Percentiles rank a stretch among this genome's conserved stretches.
Conservation (phyloP, 441 rosid species). For the Erodium moschatum region DNA sequence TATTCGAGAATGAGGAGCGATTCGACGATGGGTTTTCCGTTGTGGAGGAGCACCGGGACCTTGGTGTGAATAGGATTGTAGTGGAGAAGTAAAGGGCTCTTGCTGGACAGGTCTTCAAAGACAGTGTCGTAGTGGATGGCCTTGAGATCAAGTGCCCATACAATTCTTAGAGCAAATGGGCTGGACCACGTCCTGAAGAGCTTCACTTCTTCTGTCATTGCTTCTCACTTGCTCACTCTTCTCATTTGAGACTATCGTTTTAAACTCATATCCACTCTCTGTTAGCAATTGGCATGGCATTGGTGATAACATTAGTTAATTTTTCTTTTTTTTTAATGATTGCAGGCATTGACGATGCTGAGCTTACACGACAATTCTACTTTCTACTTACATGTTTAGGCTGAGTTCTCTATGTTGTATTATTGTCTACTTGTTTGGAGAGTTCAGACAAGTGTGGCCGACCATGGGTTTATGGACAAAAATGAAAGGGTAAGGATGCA, state of each 20-base stretch:
- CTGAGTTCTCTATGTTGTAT: neutral
- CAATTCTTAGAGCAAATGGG: conserved; percentile 32
- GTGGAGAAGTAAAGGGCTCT: conserved; percentile 29
- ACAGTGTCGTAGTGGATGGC: conserved; percentile 29
- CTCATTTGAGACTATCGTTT: too few relatives aligned
- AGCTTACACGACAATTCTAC: too few relatives aligned
- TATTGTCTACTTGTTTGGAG: neutral
- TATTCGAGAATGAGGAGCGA: conserved; percentile 37
- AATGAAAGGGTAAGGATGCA: neutral
- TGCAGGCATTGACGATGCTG: too few relatives aligned
- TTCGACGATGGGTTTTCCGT: conserved; percentile 34
- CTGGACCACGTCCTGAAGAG: conserved; percentile 40
- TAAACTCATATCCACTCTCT: neutral
- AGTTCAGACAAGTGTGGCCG: neutral
- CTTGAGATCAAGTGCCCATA: conserved; percentile 36
- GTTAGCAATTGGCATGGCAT: neutral
- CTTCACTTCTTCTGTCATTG: conserved; percentile 26
- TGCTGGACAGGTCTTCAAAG: conserved; percentile 32
- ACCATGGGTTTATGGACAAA: neutral
- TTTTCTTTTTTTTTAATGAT: too few relatives aligned
- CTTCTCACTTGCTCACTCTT: neutral
- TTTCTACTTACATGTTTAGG: neutral
- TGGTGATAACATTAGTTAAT: too few relatives aligned
- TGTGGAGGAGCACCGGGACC: conserved; percentile 38
- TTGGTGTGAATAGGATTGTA: conserved; percentile 36